Evolutionary conservation across 805 yeast species (phyloP), one percentile per base, ranked within the genome.

Genomic region (Lachancea quebecensis): DNA sequence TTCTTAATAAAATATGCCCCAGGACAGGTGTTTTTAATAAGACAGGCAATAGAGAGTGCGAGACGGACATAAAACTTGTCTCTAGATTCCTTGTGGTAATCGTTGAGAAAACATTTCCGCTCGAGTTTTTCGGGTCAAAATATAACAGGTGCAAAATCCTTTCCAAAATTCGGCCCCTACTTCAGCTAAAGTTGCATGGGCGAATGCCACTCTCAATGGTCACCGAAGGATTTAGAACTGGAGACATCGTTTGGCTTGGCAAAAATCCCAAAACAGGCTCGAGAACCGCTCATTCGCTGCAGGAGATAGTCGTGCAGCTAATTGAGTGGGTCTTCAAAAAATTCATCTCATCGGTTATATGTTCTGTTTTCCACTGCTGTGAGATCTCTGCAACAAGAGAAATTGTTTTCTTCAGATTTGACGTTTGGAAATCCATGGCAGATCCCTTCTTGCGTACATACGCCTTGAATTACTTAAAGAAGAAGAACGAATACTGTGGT

Each of bases 341-440:
- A 0, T 70, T 80, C 41, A 50, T 85, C 0, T 65, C 73, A 7
- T 69, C 66, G 14, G 48, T 85, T 1, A 52, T 85, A 0, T 60
- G 68, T 0, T 60, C 74, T 0, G 78, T 76, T 54, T 89, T 87
- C 66, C 81, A 85, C 56, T 80, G 82, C 4, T 81, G 93, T 0
- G 84, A 81, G 39, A 61, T 69, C 1, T 73, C 77, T 9, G 68
- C 71, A 0, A 57, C 67, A 0, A 62, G 58, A 9, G 62, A 64
- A 3, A 47, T 77, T 0, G 43, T 70, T 0, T 85, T 69, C 56
- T 85, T 75, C 54, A 71, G 81, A 14, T 88, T 80, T 44, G 68
- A 65, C 18, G 61, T 67, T 1, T 88, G 95, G 95, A 56, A 52
- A 9, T 36, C 38, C 31, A 61, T 75, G 14, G 66, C 77, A 2